Evolutionary conservation across 2,329 filamentous ascomycete species (phyloP).

Genomic region (Parafenestella ontariensis): DNA sequence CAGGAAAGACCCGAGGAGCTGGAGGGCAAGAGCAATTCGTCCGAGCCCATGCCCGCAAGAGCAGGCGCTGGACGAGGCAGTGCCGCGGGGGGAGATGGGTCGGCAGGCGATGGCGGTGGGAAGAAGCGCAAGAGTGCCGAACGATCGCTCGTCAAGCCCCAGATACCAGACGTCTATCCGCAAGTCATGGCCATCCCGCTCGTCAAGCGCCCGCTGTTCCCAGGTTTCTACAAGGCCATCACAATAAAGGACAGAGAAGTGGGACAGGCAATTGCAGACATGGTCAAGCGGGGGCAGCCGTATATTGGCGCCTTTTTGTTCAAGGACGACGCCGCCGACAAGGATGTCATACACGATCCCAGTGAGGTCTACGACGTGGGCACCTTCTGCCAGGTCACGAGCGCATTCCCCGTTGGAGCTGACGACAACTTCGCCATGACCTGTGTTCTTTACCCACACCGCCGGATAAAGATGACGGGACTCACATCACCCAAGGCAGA

Average conservation of each 20-base stretch:
- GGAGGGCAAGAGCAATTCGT: conserved; percentile 56
- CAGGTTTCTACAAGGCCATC: conserved; percentile 98
- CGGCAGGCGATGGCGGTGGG: conserved; percentile 64
- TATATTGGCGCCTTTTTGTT: conserved; percentile 97
- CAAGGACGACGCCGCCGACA: conserved; percentile 93
- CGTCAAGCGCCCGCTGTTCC: conserved; percentile 89
- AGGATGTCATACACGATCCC: conserved; percentile 87
- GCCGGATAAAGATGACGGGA: conserved; percentile 87
- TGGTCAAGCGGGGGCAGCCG: conserved; percentile 95
- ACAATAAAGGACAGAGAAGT: conserved; percentile 95
- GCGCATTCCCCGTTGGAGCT: conserved; percentile 82
- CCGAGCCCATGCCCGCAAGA: conserved; percentile 60
- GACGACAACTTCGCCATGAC: conserved; percentile 87
- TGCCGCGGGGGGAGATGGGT: conserved; percentile 60
- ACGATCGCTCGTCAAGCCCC: conserved; percentile 81
- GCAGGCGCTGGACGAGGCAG: conserved; percentile 65
- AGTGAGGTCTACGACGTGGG: conserved; percentile 95
- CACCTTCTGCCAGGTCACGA: conserved; percentile 97
- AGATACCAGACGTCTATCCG: conserved; percentile 92
- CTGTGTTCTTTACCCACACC: conserved; percentile 93
- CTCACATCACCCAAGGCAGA: conserved; percentile 71
- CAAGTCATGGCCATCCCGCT: conserved; percentile 98
- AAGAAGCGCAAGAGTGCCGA: conserved; percentile 78
- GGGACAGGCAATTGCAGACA: conserved; percentile 89
- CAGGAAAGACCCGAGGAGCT: conserved; percentile 51